Evolutionary conservation across 441 rosid species (phyloP), one percentile per base, ranked within the genome.

Genomic region (Corymbia calophylla): DNA sequence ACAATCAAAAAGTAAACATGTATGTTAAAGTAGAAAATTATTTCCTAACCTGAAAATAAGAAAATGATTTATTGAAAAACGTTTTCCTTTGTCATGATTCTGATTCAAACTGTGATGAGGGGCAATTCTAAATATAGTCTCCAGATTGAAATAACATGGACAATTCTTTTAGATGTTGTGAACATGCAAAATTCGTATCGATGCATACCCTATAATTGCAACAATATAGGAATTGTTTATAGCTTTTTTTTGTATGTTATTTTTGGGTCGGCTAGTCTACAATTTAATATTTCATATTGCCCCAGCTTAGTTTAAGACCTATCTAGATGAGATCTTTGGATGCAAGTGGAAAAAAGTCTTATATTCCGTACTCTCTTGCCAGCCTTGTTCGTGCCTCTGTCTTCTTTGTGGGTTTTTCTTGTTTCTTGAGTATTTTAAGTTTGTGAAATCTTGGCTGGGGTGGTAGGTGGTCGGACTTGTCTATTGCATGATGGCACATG

Each of bases 401-500:
- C 84, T 77, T 77, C 51, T 44, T 77, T 77, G 84, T 77, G 84
- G 27, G 51, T 77, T 23, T 39, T 44, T 23, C 84, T 23, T 44
- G 5, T 39, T 77, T 23, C 44, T 44, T 47, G 84, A 44, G 25
- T 39, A 39, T 77, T 77, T 77, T 77, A 77, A 23, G 84, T 77
- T 77, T 6, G 84, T 77, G 51, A 77, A 23, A 77, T 23, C 51
- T 39, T 77, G 84, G 84, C 51, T 39, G 27, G 51, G 44, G 84
- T 35, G 17, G 51, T 44, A 44, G 84, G 84, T 44, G 84, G 84
- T 44, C 51, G n/a, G 84, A 44, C 55, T 54, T 73, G 32, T 87
- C 31, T 77, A 77, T 12, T 77, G 51, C 86, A 87, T 62, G 81
- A 55, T 81, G 64, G 92, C 94, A 91, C 88, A 86, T 86, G 64